Evolutionary conservation across 176 grass and related monocot species (phyloP).

Genomic region (Rhynchospora tenuis): DNA sequence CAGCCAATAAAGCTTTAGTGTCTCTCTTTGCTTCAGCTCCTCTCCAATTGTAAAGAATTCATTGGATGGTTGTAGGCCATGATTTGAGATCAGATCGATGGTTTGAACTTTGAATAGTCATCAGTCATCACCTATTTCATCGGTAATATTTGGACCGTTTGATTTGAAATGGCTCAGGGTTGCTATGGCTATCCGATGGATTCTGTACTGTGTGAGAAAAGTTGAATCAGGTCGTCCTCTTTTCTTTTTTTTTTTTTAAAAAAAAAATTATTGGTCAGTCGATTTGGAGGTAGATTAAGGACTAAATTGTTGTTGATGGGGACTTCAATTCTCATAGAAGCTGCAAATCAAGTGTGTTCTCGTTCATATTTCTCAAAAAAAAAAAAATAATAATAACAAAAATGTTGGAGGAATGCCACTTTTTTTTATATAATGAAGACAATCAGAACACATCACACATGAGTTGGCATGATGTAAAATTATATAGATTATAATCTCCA

Average conservation of each 20-base stretch:
- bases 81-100: background rate
- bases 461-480: background rate
- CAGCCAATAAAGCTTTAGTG: background rate
- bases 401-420: background rate
- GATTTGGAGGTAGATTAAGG: background rate
- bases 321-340: background rate
- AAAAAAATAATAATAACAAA: background rate
- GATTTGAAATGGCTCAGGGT: background rate
- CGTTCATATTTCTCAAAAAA: background rate
- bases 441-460: background rate
- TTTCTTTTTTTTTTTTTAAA: background rate
- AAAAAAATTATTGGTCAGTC: background rate
- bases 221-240: background rate
- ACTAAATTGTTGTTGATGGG: background rate
- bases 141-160: background rate
- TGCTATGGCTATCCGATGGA: background rate
- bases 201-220: background rate
- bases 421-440: slow-evolving; percentile 1
- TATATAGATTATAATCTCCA: background rate
- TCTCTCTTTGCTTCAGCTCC: background rate
- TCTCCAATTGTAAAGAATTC: background rate
- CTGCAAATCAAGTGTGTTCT: background rate
- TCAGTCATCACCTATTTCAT: background rate
- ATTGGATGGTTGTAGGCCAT: background rate
- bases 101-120: too few species aligned